These are phyloP conservation scores for Penicillium sp. DNA, from an alignment of 2,329 filamentous ascomycete genomes.

Conservation along the genomic window DNA sequence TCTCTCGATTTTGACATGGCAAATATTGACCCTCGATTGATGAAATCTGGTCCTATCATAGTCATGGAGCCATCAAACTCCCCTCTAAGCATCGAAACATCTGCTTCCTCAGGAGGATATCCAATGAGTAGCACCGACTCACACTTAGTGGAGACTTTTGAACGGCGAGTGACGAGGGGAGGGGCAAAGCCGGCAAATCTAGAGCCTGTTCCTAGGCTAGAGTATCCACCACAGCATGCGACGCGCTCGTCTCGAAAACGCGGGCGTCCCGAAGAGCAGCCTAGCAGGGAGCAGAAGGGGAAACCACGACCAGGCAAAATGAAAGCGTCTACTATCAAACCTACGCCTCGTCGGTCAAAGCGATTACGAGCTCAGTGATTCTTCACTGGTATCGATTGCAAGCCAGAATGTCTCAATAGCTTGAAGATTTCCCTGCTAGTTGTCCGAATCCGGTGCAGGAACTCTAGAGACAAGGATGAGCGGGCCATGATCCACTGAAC, in stretches of 20 bases:
- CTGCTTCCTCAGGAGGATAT: conserved; percentile 6
- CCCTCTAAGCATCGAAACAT: not conserved
- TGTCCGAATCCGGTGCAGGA: conserved; percentile 1
- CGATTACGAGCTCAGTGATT: conserved; percentile 2
- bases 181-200: conserved; percentile 8
- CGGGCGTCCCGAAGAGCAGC: conserved; percentile 8
- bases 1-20: conserved; percentile 16
- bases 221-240: not conserved
- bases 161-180: conserved; percentile 9
- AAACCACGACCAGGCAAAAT: conserved; percentile 5
- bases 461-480: conserved; percentile 4
- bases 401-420: too few relatives aligned
- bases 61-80: conserved; percentile 1
- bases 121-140: conserved; percentile 1
- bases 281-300: not conserved
- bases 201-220: conserved; percentile 1
- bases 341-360: conserved; percentile 12
- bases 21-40: conserved; percentile 20
- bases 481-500: not conserved
- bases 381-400: too few relatives aligned
- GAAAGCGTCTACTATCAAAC: conserved; percentile 10
- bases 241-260: conserved; percentile 11
- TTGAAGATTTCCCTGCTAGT: not conserved
- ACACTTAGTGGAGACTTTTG: conserved; percentile 5
- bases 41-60: conserved; percentile 3